These are phyloP conservation scores for Blastocystis sp. DNA, from an alignment of 352 stramenopile species.

Conservation along the genomic window DNA sequence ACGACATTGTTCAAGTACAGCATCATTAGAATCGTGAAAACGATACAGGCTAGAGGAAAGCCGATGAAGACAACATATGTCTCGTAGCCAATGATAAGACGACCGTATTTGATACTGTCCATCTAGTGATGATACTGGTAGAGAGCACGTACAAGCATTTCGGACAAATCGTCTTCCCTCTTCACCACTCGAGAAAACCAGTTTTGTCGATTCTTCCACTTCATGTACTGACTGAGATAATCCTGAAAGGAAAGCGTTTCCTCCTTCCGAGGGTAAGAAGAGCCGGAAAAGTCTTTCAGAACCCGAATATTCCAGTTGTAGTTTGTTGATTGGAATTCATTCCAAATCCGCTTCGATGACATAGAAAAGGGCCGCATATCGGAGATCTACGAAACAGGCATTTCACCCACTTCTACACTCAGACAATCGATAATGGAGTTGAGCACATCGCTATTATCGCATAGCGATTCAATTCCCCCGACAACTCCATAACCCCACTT, in stretches of 20 bases:
- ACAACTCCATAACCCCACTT: background rate
- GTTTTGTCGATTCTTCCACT: constrained; percentile 1
- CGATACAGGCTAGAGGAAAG: background rate
- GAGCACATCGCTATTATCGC: background rate
- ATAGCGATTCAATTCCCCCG: background rate
- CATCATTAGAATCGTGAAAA: constrained; percentile 60
- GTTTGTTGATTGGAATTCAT: background rate
- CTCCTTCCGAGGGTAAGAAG: background rate
- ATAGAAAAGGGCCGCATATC: background rate
- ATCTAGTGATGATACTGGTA: background rate
- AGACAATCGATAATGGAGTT: background rate
- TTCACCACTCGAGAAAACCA: background rate
- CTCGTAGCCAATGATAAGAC: constrained; percentile 28
- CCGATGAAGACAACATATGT: constrained; percentile 41
- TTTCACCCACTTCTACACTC: background rate
- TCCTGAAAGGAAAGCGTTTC: background rate
- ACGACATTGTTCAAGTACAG: constrained; percentile 14
- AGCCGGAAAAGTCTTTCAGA: background rate
- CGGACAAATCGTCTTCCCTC: background rate
- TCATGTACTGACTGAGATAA: background rate
- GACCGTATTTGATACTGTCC: background rate
- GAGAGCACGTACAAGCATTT: constrained; percentile 15
- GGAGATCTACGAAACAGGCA: background rate
- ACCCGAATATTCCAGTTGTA: background rate
- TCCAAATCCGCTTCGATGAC: background rate